Evolutionary conservation across 1,284 basidiomycete species (phyloP), one percentile per base, ranked within the genome.

Genomic region (Inonotus hispidus): DNA sequence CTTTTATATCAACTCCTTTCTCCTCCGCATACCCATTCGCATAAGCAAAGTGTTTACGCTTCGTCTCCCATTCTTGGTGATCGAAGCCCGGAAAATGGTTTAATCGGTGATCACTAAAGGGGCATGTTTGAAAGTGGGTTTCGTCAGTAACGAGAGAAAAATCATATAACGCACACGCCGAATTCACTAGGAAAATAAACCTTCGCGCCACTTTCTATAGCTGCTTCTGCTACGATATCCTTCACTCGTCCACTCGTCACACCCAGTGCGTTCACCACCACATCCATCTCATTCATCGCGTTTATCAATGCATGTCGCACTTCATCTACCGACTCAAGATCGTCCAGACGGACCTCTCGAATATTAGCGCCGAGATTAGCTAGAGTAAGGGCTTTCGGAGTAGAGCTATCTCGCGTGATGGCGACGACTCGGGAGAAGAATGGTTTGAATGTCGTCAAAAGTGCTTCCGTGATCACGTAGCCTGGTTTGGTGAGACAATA

Each of bases 151-250:
- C 32, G 25, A 52, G 27, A 14, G 13, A 35, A 7, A 49, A 27
- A 11, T 65, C 68, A 49, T 52, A 72, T 71, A 63, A 65, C 69
- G 47, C 49, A 73, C 72, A 63, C 57, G 37, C 71, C 72, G 43
- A 66, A 73, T 49, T 73, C 72, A 58, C 66, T 68, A 27, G 71
- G 68, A 61, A 72, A 72, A 63, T 70, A 72, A 53, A 71, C 69
- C 59, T 65, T 65, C 14, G 64, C 69, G 39, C 66, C 64, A 50
- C 62, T 65, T 53, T 64, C 65, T 3, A 71, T 56, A 2, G 67
- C 67, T 13, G 65, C 67, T n/a, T 67, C 58, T 19, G 68, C 58
- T 14, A 73, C 29, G 6, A 63, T 65, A 19, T 66, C 58, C 47
- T 64, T 66, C 43, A 65, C 60, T 10, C 14, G 46, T 6, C 35